Base-by-base conservation (phyloP, 1,284 basidiomycete genomes). In the Marasmius oreades region DNA sequence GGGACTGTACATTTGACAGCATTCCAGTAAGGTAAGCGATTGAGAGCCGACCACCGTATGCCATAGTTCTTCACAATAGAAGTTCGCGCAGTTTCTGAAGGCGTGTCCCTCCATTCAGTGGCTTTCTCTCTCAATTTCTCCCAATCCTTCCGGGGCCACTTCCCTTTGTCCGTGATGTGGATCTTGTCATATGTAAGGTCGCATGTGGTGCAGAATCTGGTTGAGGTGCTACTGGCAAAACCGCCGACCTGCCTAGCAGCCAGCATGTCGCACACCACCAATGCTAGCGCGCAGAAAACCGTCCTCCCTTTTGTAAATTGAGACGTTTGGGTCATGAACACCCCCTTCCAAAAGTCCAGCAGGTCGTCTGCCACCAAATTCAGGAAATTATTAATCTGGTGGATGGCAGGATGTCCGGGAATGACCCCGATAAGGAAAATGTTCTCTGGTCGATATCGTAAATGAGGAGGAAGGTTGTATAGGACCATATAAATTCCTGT, bases 11-110 rank as follows among this genome's bases (percentile, higher is more conserved):
- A n/a, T 2, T 47, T 34, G 22, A 66, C 56, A 0, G 73, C 69
- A 53, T 74, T 60, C 72, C 73, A 77, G 53, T 75, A 76, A 0
- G 65, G 63, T 7, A 74, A 20, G 12, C 43, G 12, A 20, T 45
- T 45, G 2, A 45, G 43, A 20, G 43, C 18, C 1, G 43, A 45
- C n/a, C 23, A 45, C n/a, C 43, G 12, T 11, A 45, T 11, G 22
- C n/a, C n/a, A 4, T 18, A 20, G 3, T 45, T 45, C 7, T 8
- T 45, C 2, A 45, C n/a, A 11, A 45, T 20, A 24, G 14, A 12
- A 18, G 14, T 6, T 11, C 43, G n/a, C 11, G n/a, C 43, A 45
- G 11, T 12, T 11, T 11, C 43, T 3, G 43, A 20, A 16, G n/a
- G 12, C 6, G 43, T 20, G 6, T 45, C 22, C 6, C 14, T 16